These are phyloP conservation scores for Solanum pimpinellifolium DNA, from an alignment of 257 asterid species.

Conservation along the genomic window DNA sequence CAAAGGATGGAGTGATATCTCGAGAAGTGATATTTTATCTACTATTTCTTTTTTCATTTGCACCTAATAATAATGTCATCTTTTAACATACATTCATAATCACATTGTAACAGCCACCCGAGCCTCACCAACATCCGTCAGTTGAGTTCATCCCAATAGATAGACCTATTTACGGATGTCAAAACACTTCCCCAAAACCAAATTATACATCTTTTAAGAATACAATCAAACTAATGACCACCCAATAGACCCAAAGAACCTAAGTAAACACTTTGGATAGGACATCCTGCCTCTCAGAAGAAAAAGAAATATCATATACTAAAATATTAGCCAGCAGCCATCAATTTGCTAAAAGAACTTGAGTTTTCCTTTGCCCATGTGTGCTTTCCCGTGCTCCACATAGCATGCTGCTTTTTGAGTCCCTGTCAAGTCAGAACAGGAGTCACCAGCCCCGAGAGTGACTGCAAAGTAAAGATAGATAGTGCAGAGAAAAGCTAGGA, in stretches of 20 bases:
- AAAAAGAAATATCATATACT: not conserved
- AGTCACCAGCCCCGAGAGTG: conserved; percentile 21
- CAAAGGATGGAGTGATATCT: not conserved
- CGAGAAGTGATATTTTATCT: not conserved
- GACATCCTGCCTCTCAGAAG: not conserved
- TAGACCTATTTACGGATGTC: not conserved
- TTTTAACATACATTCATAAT: not conserved
- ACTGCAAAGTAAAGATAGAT: conserved; percentile 45
- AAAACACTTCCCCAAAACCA: not conserved
- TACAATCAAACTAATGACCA: not conserved
- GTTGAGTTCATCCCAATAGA: not conserved
- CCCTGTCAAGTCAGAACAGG: conserved; percentile 21
- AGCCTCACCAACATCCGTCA: not conserved
- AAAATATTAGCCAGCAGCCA: not conserved
- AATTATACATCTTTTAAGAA: not conserved
- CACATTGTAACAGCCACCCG: not conserved
- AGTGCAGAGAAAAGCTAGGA: conserved; percentile 38
- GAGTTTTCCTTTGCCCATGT: conserved; percentile 25
- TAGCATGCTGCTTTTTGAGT: conserved; percentile 20
- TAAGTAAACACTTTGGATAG: not conserved
- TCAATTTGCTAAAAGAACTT: conserved; percentile 23
- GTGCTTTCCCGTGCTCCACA: conserved; percentile 28
- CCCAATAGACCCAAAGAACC: not conserved
- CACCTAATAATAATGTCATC: not conserved
- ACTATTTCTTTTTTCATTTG: not conserved